phyloP scores from a whole-genome alignment of 2,329 filamentous ascomycete species.

The Diplodia intermedia region DNA sequence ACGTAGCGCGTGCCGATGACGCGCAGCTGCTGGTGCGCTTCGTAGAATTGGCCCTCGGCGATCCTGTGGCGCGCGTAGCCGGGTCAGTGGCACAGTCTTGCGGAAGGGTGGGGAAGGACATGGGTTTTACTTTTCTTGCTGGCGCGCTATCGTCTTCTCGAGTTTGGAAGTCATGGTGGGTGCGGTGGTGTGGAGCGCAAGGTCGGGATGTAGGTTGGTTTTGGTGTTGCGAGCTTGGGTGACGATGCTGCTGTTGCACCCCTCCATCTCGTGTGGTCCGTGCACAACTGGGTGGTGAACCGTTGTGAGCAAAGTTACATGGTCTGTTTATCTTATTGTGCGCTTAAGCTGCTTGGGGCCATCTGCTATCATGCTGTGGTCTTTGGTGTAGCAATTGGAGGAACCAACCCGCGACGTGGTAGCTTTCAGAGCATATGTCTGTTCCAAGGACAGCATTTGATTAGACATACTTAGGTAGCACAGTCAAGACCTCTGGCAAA shows the following conservation, averaged over 20 bases:
- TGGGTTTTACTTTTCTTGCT: constrained; percentile 73
- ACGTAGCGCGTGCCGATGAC: constrained; percentile 94
- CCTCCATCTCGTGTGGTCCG: constrained; percentile 13
- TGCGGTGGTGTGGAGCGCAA: not conserved
- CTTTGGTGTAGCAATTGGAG: no score
- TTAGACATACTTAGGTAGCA: no score
- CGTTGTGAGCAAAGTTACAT: no score
- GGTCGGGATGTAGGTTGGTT: not conserved
- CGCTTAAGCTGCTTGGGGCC: no score
- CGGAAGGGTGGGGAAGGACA: not conserved
- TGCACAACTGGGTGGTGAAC: not conserved
- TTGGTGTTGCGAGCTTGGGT: constrained; percentile 11
- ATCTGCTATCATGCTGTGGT: no score
- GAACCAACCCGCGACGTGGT: not conserved
- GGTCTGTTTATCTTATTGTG: not conserved
- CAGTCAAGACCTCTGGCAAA: not conserved
- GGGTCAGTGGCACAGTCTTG: not conserved
- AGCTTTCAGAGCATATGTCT: not conserved
- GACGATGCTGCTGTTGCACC: constrained; percentile 3
- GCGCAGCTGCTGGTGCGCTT: constrained; percentile 97
- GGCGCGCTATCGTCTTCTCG: constrained; percentile 73
- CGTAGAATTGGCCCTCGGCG: constrained; percentile 90
- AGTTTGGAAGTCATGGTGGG: constrained; percentile 58
- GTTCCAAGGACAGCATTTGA: not conserved
- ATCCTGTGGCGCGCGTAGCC: constrained; percentile 63